Evolutionary conservation across 2,329 filamentous ascomycete genomes (phyloP).

Genomic region (Cytospora piceae): DNA sequence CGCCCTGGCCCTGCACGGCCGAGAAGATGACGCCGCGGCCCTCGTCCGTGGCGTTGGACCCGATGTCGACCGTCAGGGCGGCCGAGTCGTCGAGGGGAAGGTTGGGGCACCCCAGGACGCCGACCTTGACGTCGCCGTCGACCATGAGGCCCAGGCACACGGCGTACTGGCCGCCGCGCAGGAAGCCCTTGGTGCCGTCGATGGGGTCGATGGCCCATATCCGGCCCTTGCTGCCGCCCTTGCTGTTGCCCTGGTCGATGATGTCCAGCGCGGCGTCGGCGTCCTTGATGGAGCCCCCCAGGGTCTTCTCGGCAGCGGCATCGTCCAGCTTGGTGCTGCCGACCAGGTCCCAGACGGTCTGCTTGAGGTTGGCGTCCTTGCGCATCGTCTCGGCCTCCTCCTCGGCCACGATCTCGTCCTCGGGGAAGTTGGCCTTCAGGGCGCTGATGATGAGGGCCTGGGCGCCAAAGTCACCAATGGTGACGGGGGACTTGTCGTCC

Average conservation of each 20-base stretch:
- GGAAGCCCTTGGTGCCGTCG: conserved; percentile 96
- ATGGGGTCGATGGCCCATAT: conserved; percentile 98
- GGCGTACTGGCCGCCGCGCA: conserved; percentile 95
- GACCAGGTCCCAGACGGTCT: conserved; percentile 85
- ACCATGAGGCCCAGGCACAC: conserved; percentile 92
- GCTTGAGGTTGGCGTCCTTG: conserved; percentile 68
- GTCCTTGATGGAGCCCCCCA: conserved; percentile 68
- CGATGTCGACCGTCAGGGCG: conserved; percentile 71
- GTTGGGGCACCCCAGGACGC: conserved; percentile 94
- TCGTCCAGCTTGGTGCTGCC: conserved; percentile 71
- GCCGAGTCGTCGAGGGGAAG: conserved; percentile 83
- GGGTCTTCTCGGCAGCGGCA: conserved; percentile 63
- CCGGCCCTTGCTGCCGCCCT: conserved; percentile 73
- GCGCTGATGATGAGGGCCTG: conserved; percentile 95
- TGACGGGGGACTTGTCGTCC: conserved; percentile 94
- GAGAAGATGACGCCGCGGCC: conserved; percentile 88
- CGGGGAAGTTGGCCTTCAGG: conserved; percentile 85
- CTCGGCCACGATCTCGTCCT: conserved; percentile 91
- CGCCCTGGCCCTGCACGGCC: conserved; percentile 78
- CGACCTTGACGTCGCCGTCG: conserved; percentile 90
- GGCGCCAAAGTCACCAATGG: conserved; percentile 96
- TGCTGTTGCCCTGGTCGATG: conserved; percentile 70
- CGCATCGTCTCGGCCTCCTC: conserved; percentile 86
- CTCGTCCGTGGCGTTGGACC: conserved; percentile 72
- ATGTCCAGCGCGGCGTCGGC: conserved; percentile 66